Conservation (phyloP, 495 filamentous ascomycete genomes). For the Pseudoneurospora amorphoporcata region DNA sequence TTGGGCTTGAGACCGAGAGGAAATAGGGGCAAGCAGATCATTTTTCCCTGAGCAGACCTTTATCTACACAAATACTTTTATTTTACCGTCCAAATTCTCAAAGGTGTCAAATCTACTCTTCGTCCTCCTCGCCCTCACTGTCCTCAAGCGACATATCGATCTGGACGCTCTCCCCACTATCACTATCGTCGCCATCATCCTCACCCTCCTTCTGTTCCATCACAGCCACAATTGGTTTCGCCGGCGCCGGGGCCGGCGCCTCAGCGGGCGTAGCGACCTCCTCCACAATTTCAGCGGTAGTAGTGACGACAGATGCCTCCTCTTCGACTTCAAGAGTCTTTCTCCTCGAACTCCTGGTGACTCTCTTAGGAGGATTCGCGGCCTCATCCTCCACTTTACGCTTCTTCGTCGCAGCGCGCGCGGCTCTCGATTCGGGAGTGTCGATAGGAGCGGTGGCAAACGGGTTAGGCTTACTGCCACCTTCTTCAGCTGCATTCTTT, state of each 20-base stretch:
- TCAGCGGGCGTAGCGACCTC: constrained; percentile 27
- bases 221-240: neutral
- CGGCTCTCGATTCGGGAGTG: neutral
- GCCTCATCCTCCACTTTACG: constrained; percentile 18
- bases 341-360: constrained; percentile 7
- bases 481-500: constrained; percentile 1
- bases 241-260: neutral
- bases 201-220: constrained; percentile 7
- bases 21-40: neutral
- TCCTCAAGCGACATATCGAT: constrained; percentile 21
- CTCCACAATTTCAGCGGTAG: constrained; percentile 28
- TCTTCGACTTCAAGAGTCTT: constrained; percentile 13
- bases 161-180: constrained; percentile 18
- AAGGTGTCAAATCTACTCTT: constrained; percentile 4
- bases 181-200: constrained; percentile 17
- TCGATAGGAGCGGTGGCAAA: constrained; percentile 3
- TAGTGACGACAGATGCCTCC: neutral
- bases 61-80: neutral
- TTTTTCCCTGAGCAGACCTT: neutral
- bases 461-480: constrained; percentile 1
- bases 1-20: neutral
- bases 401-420: constrained; percentile 17
- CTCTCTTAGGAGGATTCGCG: neutral
- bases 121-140: constrained; percentile 17
- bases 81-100: neutral